A percentile compares a stretch with the other conserved stretches of the same genome.
Evolutionary conservation across 495 filamentous ascomycete genomes (phyloP).

Genomic region (Tuber calosporum): DNA sequence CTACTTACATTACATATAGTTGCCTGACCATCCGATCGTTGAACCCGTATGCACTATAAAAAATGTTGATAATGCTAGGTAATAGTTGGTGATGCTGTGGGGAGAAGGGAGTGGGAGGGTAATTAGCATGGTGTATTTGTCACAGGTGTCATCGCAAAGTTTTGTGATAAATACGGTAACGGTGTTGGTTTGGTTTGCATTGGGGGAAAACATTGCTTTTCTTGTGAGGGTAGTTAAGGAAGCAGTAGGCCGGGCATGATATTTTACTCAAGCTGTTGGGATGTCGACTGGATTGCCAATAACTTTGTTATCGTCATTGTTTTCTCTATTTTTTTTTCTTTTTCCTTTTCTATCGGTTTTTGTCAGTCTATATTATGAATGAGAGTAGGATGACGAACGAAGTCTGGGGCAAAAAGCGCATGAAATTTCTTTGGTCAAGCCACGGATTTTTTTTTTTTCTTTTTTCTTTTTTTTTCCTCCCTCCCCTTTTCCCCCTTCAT

Average conservation of each 20-base stretch:
- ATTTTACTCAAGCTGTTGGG: background rate
- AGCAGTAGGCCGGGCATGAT: constrained; percentile 4
- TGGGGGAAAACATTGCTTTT: background rate
- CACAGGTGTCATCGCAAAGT: background rate
- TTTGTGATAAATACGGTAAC: background rate
- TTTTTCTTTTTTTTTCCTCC: background rate
- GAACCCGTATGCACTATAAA: constrained; percentile 87
- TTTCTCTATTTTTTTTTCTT: constrained; percentile 16
- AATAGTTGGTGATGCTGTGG: background rate
- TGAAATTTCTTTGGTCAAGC: background rate
- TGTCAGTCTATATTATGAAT: constrained; percentile 12
- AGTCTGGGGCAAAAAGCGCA: background rate
- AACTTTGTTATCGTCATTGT: background rate
- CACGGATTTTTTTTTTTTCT: background rate
- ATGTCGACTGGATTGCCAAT: background rate
- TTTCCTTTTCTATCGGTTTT: constrained; percentile 1
- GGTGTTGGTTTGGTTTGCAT: background rate
- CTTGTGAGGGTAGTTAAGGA: background rate
- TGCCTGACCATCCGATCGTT: constrained; percentile 96
- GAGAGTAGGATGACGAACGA: constrained; percentile 9
- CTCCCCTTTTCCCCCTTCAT: too few relatives aligned
- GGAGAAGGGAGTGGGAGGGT: background rate
- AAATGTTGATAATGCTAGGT: background rate
- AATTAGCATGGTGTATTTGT: background rate
- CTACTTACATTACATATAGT: constrained; percentile 51